Evolutionary conservation across 2,329 filamentous ascomycete genomes (phyloP).

Genomic region (Stemphylium lycopersici): DNA sequence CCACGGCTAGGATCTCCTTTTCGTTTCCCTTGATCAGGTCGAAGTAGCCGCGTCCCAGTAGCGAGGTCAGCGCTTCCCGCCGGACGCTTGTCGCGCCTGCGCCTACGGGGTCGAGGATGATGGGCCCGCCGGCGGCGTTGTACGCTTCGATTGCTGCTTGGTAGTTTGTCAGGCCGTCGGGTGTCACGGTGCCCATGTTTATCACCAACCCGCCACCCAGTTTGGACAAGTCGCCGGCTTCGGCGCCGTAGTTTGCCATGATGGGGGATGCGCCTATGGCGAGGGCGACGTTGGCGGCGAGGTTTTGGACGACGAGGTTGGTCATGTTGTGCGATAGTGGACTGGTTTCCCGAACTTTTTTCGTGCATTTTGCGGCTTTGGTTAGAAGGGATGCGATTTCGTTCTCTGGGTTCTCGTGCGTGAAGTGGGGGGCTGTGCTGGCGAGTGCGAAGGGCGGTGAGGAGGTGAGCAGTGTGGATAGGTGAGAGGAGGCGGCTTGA

Average conservation of each 20-base stretch:
- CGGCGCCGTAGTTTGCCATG: constrained; percentile 87
- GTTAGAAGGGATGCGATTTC: constrained; percentile 18
- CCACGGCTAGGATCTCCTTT: constrained; percentile 79
- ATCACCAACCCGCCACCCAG: constrained; percentile 81
- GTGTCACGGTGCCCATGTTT: constrained; percentile 93
- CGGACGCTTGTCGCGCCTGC: constrained; percentile 82
- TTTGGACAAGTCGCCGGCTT: constrained; percentile 79
- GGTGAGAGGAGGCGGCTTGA: constrained; percentile 63
- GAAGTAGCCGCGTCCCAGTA: constrained; percentile 78
- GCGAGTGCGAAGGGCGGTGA: constrained; percentile 32
- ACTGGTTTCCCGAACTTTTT: constrained; percentile 64
- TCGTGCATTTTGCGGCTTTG: constrained; percentile 56
- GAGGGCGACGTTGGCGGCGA: constrained; percentile 88
- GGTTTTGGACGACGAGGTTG: constrained; percentile 93
- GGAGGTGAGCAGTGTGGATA: constrained; percentile 62
- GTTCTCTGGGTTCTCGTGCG: constrained; percentile 24
- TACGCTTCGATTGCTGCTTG: constrained; percentile 77
- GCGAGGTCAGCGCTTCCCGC: constrained; percentile 70
- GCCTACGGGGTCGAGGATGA: constrained; percentile 89
- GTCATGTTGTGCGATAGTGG: constrained; percentile 97
- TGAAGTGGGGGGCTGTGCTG: constrained; percentile 24
- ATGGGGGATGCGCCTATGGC: constrained; percentile 87
- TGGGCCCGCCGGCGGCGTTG: constrained; percentile 75
- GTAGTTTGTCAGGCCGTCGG: constrained; percentile 75
- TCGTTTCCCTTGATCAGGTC: constrained; percentile 95